Conservation (phyloP, 164 flowering plant genomes). For the Aristolochia fimbriata region DNA sequence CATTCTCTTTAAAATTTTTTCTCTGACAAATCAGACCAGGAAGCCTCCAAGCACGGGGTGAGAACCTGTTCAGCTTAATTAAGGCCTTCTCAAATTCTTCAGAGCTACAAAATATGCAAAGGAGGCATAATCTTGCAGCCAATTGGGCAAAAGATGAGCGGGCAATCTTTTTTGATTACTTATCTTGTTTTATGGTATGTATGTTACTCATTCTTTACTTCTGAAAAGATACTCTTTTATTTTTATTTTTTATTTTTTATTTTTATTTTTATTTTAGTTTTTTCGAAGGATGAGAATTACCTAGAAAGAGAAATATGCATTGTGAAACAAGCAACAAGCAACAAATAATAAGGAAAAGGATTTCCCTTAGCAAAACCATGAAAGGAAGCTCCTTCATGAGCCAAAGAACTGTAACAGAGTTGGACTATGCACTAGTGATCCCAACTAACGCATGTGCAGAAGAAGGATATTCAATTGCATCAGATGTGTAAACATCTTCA, state of each 20-base stretch:
- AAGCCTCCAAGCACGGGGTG: conserved; percentile 98
- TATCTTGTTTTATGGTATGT: conserved; percentile 69
- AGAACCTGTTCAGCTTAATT: conserved; percentile 62
- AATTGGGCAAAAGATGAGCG: conserved; percentile 31
- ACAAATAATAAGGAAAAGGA: no score
- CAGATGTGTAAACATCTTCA: no score
- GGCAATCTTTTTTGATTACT: conserved; percentile 84
- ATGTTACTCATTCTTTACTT: neutral
- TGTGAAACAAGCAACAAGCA: no score
- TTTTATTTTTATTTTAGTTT: neutral
- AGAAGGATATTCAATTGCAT: no score
- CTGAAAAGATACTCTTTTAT: neutral
- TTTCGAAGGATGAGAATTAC: no score
- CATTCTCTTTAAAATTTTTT: neutral
- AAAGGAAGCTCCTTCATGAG: no score
- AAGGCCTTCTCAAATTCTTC: conserved; percentile 75
- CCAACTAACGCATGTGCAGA: no score
- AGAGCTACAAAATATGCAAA: conserved; percentile 34
- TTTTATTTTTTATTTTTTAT: neutral
- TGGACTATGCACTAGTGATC: no score
- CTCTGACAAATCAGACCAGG: conserved; percentile 57
- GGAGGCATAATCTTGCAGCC: conserved; percentile 21
- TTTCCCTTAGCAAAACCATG: no score
- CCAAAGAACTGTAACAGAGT: no score
- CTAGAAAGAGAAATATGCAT: no score